Evolutionary conservation across 768 basidiomycete species (phyloP).

Genomic region (Podaxis mareebaensis): DNA sequence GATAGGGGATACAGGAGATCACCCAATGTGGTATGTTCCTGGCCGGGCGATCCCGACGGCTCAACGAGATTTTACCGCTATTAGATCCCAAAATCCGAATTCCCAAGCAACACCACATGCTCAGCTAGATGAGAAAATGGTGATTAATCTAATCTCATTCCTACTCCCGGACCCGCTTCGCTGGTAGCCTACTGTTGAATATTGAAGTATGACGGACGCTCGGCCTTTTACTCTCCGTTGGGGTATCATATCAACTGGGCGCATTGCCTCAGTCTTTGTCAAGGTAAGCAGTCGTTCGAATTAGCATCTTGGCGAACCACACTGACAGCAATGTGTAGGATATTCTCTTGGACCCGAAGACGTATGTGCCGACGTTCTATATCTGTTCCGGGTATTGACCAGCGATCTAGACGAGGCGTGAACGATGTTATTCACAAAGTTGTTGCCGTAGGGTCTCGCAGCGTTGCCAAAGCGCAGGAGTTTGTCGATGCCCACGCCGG

Average conservation of each 20-base stretch:
- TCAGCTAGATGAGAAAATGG: constrained; percentile 3
- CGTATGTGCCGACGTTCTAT: constrained; percentile 32
- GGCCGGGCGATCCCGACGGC: constrained; percentile 17
- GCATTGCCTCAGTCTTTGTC: constrained; percentile 67
- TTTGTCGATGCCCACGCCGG: constrained; percentile 60
- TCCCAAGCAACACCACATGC: neutral
- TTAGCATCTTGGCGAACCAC: neutral
- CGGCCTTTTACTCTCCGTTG: constrained; percentile 58
- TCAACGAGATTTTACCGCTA: constrained; percentile 16
- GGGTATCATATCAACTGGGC: constrained; percentile 87
- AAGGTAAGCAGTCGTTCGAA: constrained; percentile 42
- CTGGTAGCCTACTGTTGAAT: neutral
- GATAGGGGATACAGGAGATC: constrained; percentile 8
- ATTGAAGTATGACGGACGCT: constrained; percentile 28
- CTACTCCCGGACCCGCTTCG: neutral
- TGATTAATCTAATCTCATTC: neutral
- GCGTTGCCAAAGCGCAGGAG: constrained; percentile 61
- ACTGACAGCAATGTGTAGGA: constrained; percentile 49
- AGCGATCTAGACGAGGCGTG: constrained; percentile 53
- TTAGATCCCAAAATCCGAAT: neutral
- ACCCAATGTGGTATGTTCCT: neutral
- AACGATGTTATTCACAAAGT: constrained; percentile 69
- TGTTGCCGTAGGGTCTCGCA: constrained; percentile 78
- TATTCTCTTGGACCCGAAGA: constrained; percentile 71
- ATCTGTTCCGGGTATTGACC: neutral